Conservation (phyloP, 2,329 filamentous ascomycete genomes). For the Trichoderma atrobrunneum region DNA sequence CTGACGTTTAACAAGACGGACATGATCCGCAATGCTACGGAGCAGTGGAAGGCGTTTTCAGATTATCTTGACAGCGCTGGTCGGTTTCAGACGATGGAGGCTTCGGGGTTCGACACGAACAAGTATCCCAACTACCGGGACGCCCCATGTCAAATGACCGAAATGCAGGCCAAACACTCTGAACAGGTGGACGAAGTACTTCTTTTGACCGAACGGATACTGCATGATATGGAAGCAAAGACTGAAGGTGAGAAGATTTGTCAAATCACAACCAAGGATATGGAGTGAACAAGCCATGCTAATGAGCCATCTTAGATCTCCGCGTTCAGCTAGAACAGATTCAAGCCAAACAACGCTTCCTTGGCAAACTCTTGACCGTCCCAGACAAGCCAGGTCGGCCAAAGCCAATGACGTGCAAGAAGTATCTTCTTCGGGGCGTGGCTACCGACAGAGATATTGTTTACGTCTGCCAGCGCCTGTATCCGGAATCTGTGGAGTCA, state of each 20-base stretch:
- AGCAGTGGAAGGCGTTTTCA: conserved; percentile 33
- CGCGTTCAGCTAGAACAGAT: conserved; percentile 33
- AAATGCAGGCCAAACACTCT: conserved; percentile 32
- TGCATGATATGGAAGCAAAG: conserved; percentile 35
- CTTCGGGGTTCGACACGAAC: conserved; percentile 38
- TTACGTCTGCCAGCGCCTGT: conserved; percentile 49
- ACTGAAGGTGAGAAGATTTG: conserved; percentile 34
- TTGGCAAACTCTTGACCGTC: conserved; percentile 40
- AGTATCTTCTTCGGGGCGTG: conserved; percentile 52
- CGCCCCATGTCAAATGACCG: conserved; percentile 37
- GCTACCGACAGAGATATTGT: conserved; percentile 45
- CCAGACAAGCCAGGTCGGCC: conserved; percentile 38
- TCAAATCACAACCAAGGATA: not conserved
- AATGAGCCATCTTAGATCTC: conserved; percentile 28
- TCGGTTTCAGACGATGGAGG: conserved; percentile 37
- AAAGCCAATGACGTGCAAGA: conserved; percentile 42
- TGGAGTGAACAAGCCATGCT: conserved; percentile 20
- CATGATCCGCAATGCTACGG: conserved; percentile 30
- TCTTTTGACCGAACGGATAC: conserved; percentile 31
- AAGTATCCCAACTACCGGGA: conserved; percentile 39
- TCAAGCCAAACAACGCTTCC: conserved; percentile 36
- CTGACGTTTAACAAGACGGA: conserved; percentile 30
- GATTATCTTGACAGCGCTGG: conserved; percentile 38
- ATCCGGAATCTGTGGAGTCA: conserved; percentile 43
- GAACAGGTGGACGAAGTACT: conserved; percentile 36